Percentiles rank a stretch among this genome's conserved stretches.
These are phyloP conservation scores for Fusarium papillatum DNA, from an alignment of 2,329 filamentous ascomycete species.

Conservation along the genomic window DNA sequence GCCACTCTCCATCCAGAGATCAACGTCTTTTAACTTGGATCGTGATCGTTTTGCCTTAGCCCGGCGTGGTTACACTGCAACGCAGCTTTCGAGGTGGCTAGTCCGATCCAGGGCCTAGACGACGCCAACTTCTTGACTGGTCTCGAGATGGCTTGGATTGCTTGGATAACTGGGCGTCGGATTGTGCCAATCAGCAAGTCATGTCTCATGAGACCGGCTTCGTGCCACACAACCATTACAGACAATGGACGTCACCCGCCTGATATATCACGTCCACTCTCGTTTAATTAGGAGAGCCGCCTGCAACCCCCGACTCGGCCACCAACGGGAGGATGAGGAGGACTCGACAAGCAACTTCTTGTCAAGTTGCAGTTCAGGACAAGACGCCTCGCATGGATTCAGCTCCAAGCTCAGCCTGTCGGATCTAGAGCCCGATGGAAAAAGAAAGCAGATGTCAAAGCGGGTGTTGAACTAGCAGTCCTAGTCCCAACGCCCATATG, in stretches of 20 bases:
- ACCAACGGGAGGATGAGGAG: neutral
- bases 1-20: slow-evolving; percentile 7
- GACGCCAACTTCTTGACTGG: slow-evolving; percentile 11
- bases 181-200: slow-evolving; percentile 17
- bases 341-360: neutral
- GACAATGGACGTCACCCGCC: neutral
- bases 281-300: neutral
- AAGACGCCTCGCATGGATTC: slow-evolving; percentile 15
- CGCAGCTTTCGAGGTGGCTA: slow-evolving; percentile 10
- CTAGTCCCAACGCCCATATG: slow-evolving; percentile 13
- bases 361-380: neutral
- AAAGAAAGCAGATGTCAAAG: slow-evolving; percentile 37
- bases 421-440: slow-evolving; percentile 10
- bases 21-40: slow-evolving; percentile 15
- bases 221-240: slow-evolving; percentile 10
- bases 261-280: slow-evolving; percentile 5
- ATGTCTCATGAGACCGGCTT: neutral
- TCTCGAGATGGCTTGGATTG: slow-evolving; percentile 5
- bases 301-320: neutral
- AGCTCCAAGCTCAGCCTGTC: slow-evolving; percentile 33
- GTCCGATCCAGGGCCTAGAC: slow-evolving; percentile 13
- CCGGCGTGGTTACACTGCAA: slow-evolving; percentile 9
- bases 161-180: slow-evolving; percentile 3
- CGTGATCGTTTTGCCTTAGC: slow-evolving; percentile 12
- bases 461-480: slow-evolving; percentile 21